A percentile compares a stretch with the other conserved stretches of the same genome.
phyloP scores from a whole-genome alignment of 192 early-diverging fungal genomes.

The Coemansia sp. region DNA sequence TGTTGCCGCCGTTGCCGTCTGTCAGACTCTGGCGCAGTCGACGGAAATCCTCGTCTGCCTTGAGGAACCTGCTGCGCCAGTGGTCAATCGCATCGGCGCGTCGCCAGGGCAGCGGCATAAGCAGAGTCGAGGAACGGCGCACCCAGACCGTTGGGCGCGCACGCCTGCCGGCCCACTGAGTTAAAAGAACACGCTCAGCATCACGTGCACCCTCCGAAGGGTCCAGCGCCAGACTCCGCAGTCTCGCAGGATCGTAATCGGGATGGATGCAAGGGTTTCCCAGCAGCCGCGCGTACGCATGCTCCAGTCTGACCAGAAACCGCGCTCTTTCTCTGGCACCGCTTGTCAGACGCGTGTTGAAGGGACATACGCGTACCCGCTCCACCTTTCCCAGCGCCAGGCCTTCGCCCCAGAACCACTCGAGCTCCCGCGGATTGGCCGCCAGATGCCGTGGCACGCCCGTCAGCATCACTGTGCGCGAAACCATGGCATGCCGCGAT shows the following conservation, averaged over 20 bases:
- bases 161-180: slow-evolving; percentile 19
- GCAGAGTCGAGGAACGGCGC: not conserved
- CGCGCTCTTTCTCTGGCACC: slow-evolving; percentile 59
- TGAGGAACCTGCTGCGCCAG: slow-evolving; percentile 58
- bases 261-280: slow-evolving; percentile 70
- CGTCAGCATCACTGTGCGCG: slow-evolving; percentile 72
- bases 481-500: slow-evolving; percentile 45
- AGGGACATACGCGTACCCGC: slow-evolving; percentile 63
- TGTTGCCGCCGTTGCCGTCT: not conserved
- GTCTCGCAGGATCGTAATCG: slow-evolving; percentile 60
- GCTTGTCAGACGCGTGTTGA: slow-evolving; percentile 59
- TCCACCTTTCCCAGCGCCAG: slow-evolving; percentile 67
- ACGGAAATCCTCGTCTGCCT: slow-evolving; percentile 58
- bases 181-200: slow-evolving; percentile 31
- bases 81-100: slow-evolving; percentile 70
- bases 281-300: slow-evolving; percentile 58
- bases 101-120: slow-evolving; percentile 51
- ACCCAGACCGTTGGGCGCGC: slow-evolving; percentile 33
- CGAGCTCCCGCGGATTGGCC: slow-evolving; percentile 58
- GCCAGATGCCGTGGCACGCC: slow-evolving; percentile 61
- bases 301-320: slow-evolving; percentile 60
- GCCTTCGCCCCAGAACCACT: slow-evolving; percentile 65
- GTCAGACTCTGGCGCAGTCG: slow-evolving; percentile 35
- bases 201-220: slow-evolving; percentile 14
- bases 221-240: slow-evolving; percentile 28